Base-by-base conservation (phyloP, 345 rosid genomes). In the Linum trigynum region DNA sequence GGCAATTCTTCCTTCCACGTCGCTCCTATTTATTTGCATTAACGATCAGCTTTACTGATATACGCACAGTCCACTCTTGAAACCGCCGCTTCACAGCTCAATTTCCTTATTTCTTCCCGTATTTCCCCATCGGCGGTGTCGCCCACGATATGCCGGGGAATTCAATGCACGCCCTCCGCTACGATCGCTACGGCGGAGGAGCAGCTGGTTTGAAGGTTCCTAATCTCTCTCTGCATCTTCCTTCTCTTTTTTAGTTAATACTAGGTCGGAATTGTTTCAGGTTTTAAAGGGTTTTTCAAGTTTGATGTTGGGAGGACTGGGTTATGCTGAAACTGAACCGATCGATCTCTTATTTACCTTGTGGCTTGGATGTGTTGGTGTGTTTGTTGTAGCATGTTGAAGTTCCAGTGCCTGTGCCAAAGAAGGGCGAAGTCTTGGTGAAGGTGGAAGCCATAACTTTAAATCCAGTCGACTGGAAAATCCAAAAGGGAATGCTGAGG, bases 391-490 rank as follows among this genome's bases (percentile, higher is more conserved):
- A 89, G 96, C 87, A 89, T 67, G 89, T 86, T 0, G 79, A 89
- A 61, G 82, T 86, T 38, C 83, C 82, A 0, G 75, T 80, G 38
- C 82, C 88, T 9, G 55, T 64, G 11, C 84, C 90, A 0, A 81
- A 77, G n/a, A 76, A 62, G 61, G 82, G 69, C 57, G 92, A 89
- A 77, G 79, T 85, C 61, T 72, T 76, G 73, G 6, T 89, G n/a
- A 89, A 80, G 70, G 3, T 82, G 51, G 88, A 89, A 75, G 92
- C 92, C 2, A 67, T 71, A 38, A 76, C 77, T 68, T 16, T 89
- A 5, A 89, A 89, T 72, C 92, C 96, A 9, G 68, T 78, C 55
- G 96, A 86, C 66, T 83, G 88, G 90, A 89, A 84, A 67, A 78
- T 79, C 0, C 96, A 89, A 58, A 80, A 83, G 71, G 96, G 96